A percentile compares a stretch with the other conserved stretches of the same genome.
Evolutionary conservation across 73 alveolate genomes (phyloP).

Genomic region (Stentor roeselii): DNA sequence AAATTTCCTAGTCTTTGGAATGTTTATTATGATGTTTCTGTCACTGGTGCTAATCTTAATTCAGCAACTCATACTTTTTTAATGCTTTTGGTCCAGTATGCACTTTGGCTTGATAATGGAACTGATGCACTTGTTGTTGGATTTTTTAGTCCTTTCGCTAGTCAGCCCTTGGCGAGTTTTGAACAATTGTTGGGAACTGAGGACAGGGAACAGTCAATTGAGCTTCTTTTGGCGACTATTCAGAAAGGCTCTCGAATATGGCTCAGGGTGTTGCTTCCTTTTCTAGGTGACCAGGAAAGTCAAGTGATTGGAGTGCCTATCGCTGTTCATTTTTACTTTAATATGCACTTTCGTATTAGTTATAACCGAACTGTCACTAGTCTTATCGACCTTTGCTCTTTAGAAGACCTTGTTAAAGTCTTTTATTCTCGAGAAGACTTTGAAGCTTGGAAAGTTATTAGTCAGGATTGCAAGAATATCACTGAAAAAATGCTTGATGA

Average conservation of each 20-base stretch:
- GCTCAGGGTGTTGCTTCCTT: neutral
- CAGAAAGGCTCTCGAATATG: neutral
- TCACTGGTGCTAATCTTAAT: conserved; percentile 12
- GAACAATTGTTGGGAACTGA: neutral
- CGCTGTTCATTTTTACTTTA: neutral
- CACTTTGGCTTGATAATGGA: conserved; percentile 18
- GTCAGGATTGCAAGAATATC: neutral
- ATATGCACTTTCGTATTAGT: neutral
- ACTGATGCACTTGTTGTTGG: conserved; percentile 16
- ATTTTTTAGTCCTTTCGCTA: neutral
- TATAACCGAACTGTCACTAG: neutral
- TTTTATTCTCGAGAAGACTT: conserved; percentile 11
- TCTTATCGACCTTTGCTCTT: neutral
- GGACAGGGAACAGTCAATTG: neutral
- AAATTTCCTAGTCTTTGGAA: neutral
- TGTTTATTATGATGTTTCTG: neutral
- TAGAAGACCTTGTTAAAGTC: conserved; percentile 17
- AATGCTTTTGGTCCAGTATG: neutral
- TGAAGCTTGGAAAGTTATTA: neutral
- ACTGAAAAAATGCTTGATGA: neutral
- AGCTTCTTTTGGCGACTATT: neutral
- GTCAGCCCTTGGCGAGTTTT: neutral
- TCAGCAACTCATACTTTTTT: conserved; percentile 8
- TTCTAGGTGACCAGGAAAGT: neutral
- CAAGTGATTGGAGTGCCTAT: neutral